Conservation (phyloP, 306 rosid genomes). For the Fragaria ananassa region DNA sequence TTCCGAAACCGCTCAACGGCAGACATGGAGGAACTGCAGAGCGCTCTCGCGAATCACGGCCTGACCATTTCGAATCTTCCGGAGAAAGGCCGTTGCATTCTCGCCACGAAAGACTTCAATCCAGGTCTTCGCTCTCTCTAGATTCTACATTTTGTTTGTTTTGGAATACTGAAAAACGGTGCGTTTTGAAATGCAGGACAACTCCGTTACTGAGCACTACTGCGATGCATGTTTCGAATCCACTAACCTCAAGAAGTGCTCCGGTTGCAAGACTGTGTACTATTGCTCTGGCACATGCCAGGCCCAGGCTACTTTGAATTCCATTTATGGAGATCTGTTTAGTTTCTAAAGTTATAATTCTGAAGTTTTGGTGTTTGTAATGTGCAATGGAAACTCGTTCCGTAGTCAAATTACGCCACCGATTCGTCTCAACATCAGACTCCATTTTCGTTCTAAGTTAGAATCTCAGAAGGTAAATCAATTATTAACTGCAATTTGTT, state of each 20-base stretch:
- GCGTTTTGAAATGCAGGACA: constrained; percentile 43
- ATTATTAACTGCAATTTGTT: background rate
- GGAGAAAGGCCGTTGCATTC: constrained; percentile 71
- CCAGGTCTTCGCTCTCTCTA: constrained; percentile 44
- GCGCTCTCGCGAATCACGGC: constrained; percentile 30
- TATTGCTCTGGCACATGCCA: constrained; percentile 63
- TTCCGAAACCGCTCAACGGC: background rate
- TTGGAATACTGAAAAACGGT: background rate
- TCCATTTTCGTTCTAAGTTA: constrained; percentile 59
- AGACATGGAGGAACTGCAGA: constrained; percentile 63
- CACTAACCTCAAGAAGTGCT: constrained; percentile 55
- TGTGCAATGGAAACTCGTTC: constrained; percentile 62
- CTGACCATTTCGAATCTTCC: constrained; percentile 44
- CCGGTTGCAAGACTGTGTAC: constrained; percentile 57
- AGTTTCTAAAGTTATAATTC: background rate
- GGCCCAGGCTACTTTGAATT: constrained; percentile 32
- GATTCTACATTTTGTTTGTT: background rate
- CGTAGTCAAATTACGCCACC: constrained; percentile 54
- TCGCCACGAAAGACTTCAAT: constrained; percentile 48
- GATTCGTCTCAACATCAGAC: constrained; percentile 69
- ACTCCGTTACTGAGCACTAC: constrained; percentile 34
- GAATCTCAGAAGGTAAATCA: constrained; percentile 57
- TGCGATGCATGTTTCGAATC: constrained; percentile 66
- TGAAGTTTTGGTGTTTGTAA: constrained; percentile 1
- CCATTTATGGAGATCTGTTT: background rate